Evolutionary conservation across 257 asterid genomes (phyloP).

Genomic region (Lithospermum erythrorhizon): DNA sequence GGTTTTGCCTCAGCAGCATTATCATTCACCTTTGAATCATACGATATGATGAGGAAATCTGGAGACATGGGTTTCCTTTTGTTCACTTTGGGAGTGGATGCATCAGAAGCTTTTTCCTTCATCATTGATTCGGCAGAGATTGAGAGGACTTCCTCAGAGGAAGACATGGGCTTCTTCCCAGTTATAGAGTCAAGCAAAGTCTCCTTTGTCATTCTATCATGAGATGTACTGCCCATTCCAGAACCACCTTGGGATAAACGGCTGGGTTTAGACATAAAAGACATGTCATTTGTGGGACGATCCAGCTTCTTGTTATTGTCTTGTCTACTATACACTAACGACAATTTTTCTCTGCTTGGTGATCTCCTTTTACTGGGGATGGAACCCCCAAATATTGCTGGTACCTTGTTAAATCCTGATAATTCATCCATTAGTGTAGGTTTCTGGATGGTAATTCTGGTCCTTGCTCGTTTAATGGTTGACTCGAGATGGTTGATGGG

Average conservation of each 20-base stretch:
- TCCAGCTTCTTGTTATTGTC: conserved; percentile 26
- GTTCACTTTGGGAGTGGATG: conserved; percentile 24
- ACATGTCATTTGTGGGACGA: conserved; percentile 22
- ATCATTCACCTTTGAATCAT: conserved; percentile 21
- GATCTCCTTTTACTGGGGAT: conserved; percentile 32
- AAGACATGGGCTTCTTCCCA: conserved; percentile 15
- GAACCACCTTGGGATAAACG: conserved; percentile 33
- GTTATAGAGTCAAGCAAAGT: conserved; percentile 21
- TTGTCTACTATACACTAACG: conserved; percentile 20
- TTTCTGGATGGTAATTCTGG: conserved; percentile 42
- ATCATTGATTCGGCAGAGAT: conserved; percentile 26
- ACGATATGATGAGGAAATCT: conserved; percentile 21
- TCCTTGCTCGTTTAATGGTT: conserved; percentile 49
- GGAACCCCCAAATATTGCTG: conserved; percentile 24
- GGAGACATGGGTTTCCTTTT: conserved; percentile 15
- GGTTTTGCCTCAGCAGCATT: conserved; percentile 29
- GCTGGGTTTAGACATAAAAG: conserved; percentile 19
- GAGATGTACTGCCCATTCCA: conserved; percentile 30
- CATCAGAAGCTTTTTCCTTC: conserved; percentile 32
- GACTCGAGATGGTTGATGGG: conserved; percentile 31
- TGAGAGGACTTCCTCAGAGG: conserved; percentile 25
- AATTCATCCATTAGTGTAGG: conserved; percentile 37
- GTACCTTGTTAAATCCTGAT: conserved; percentile 27
- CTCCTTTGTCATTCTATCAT: conserved; percentile 20
- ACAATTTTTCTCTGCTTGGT: conserved; percentile 31